Conservation (phyloP, 768 basidiomycete species). For the Serendipita vermifera region DNA sequence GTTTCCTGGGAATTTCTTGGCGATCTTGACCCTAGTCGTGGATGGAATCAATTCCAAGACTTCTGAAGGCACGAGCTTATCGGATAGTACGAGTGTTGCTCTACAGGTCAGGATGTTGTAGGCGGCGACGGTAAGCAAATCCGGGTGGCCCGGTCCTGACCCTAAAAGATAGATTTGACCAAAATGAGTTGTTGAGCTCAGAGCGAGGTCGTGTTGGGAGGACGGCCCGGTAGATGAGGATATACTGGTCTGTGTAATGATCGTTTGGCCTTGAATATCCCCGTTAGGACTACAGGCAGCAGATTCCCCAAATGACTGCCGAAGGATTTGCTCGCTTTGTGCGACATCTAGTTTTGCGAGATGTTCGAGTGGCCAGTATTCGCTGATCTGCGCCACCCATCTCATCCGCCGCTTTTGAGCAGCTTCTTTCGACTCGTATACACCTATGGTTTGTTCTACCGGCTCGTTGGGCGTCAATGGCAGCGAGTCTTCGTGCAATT, state of each 20-base stretch:
- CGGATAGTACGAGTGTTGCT: constrained; percentile 82
- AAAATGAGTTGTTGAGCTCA: constrained; percentile 21
- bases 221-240: too few relatives aligned
- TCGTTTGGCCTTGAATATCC: too few relatives aligned
- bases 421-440: constrained; percentile 19
- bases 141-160: constrained; percentile 91
- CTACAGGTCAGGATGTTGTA: constrained; percentile 63
- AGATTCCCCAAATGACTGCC: too few relatives aligned
- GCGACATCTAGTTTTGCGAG: too few relatives aligned
- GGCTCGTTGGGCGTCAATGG: constrained; percentile 35
- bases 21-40: constrained; percentile 37
- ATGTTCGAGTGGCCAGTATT: constrained; percentile 81
- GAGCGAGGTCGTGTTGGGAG: too few relatives aligned
- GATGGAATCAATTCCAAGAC: constrained; percentile 76
- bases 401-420: constrained; percentile 55
- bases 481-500: neutral
- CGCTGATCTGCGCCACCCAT: constrained; percentile 93
- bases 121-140: constrained; percentile 78
- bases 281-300: too few relatives aligned
- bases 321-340: too few relatives aligned
- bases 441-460: constrained; percentile 33
- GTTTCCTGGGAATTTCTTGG: constrained; percentile 95
- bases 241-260: too few relatives aligned
- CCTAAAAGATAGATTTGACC: constrained; percentile 87
- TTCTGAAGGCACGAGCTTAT: constrained; percentile 87